Percentiles rank a stretch among this genome's conserved stretches.
These are phyloP conservation scores for Asterella californica DNA, from an alignment of 225 moss, liverwort and hornwort genomes.

Conservation along the genomic window DNA sequence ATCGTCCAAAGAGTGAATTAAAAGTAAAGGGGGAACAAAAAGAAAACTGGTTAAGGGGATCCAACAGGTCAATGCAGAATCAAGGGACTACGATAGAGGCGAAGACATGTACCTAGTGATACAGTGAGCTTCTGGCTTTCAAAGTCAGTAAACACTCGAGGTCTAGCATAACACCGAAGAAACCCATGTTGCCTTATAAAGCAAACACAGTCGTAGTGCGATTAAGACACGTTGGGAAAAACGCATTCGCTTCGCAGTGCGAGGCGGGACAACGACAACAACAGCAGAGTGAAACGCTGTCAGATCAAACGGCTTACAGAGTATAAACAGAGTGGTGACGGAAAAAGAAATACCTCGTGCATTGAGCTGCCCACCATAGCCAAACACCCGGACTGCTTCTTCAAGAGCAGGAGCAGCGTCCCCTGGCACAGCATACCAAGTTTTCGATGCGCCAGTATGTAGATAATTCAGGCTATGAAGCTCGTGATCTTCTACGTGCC, in stretches of 20 bases:
- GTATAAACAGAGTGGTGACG: neutral
- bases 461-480: constrained; percentile 93
- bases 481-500: constrained; percentile 87
- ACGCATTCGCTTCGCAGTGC: neutral
- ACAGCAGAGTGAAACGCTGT: neutral
- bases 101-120: neutral
- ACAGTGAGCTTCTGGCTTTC: neutral
- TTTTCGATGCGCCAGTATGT: constrained; percentile 85
- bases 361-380: constrained; percentile 80
- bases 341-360: constrained; percentile 52
- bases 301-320: neutral
- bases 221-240: neutral
- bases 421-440: constrained; percentile 97
- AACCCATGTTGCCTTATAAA: neutral
- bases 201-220: neutral
- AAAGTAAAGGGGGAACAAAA: no score
- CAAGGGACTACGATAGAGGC: no score
- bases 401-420: constrained; percentile 85
- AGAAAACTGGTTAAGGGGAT: no score
- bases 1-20: no score
- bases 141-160: neutral
- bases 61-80: neutral
- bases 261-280: neutral
- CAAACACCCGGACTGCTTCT: constrained; percentile 85
- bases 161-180: no score